Base-by-base conservation (phyloP, 2,329 filamentous ascomycete genomes). In the Lachnellula hyalina region DNA sequence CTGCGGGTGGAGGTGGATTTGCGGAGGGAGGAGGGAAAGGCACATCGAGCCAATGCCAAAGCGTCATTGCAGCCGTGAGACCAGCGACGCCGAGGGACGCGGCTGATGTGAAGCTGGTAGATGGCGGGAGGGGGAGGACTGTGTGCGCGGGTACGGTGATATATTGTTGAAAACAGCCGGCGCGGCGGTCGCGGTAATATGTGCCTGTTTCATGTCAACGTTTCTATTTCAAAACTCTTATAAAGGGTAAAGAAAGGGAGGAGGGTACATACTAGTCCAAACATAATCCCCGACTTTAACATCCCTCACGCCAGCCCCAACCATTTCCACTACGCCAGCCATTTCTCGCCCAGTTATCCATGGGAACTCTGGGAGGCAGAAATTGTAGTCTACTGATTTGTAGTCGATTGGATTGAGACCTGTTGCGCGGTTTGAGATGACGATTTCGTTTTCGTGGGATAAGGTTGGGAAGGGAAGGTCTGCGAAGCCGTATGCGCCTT, bases 341-440 rank as follows among this genome's bases (percentile, higher is more conserved):
- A 61, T 58, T 48, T 61, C 61, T n/a, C 59, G 40, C 12, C 60
- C 60, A 5, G 57, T 59, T 32, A 62, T 45, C 55, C 61, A 61
- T 21, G 61, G 61, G 28, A 61, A 61, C 15, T 64, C 61, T 1
- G 73, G 73, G 36, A 75, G 61, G 54, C 73, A 74, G 59, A 74
- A 75, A 47, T 72, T 71, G 56, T 71, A 74, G 51, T 74, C 73
- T 40, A 75, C 73, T 4, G 65, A 69, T 35, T 63, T 50, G 21
- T 75, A 70, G 55, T 81, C 78, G 46, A 73, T 73, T 54, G 74
- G 75, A 63, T 76, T 80, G 57, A 79, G 28, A 0, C 71, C 73
- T 9, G 61, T 63, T 0, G 71, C 68, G 28, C 63, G 61, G 8
- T 66, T 58, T 28, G 71, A 60, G 5, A 76, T 69, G 47, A 75